These are phyloP conservation scores for Eurotiales sp. DNA, from an alignment of 2,329 filamentous ascomycete species.

Conservation along the genomic window DNA sequence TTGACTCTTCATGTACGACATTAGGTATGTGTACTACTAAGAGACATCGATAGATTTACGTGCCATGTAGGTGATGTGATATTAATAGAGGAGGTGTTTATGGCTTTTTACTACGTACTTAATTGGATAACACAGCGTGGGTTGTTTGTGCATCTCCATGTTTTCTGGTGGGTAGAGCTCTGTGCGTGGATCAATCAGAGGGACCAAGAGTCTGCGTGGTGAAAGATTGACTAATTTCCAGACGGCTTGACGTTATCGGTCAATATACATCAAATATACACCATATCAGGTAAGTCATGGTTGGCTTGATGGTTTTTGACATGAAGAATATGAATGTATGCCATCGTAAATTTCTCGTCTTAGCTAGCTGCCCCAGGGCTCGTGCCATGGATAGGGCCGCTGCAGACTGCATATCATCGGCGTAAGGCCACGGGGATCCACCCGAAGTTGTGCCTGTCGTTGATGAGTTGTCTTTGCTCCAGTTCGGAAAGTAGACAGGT, in stretches of 20 bases:
- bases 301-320: too few species aligned
- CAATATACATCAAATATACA: too few species aligned
- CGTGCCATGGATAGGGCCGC: not conserved
- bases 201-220: too few species aligned
- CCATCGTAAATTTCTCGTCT: not conserved
- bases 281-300: too few species aligned
- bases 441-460: not conserved
- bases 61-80: not conserved
- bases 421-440: not conserved
- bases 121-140: not conserved
- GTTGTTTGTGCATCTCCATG: not conserved
- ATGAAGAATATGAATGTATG: not conserved
- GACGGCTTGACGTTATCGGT: too few species aligned
- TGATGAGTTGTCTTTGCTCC: not conserved
- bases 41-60: too few species aligned
- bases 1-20: slow-evolving; percentile 7
- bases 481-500: too few species aligned
- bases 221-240: too few species aligned
- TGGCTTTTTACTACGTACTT: not conserved
- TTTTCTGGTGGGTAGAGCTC: too few species aligned
- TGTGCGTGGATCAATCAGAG: too few species aligned
- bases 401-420: not conserved
- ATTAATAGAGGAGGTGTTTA: not conserved
- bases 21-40: too few species aligned
- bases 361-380: not conserved